phyloP scores from a whole-genome alignment of 768 basidiomycete species.

The Crassisporium funariophilum region DNA sequence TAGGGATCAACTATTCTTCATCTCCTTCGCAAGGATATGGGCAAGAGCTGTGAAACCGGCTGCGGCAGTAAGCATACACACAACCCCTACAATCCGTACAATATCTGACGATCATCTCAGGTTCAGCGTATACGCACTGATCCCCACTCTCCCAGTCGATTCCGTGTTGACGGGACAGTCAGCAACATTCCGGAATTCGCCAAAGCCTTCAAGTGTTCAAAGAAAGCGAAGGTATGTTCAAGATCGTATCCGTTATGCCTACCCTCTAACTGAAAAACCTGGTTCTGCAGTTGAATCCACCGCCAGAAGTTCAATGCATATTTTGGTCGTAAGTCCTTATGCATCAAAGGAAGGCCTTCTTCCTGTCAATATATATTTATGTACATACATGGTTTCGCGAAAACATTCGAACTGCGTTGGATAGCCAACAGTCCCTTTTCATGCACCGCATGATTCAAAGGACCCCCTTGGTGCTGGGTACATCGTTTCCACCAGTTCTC shows the following conservation, averaged over 20 bases:
- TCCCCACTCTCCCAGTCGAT: conserved; percentile 82
- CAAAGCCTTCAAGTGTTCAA: conserved; percentile 80
- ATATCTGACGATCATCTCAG: conserved; percentile 31
- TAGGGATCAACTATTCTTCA: conserved; percentile 94
- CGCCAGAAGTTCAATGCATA: conserved; percentile 71
- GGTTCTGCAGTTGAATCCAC: conserved; percentile 72
- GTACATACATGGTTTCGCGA: conserved; percentile 6
- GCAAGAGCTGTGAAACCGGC: conserved; percentile 78
- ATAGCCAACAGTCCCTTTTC: not conserved
- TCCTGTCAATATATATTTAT: conserved; percentile 16
- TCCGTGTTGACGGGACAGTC: conserved; percentile 84
- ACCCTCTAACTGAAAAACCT: not conserved
- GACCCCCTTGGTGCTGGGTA: conserved; percentile 97
- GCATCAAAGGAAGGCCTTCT: not conserved
- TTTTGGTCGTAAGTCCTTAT: conserved; percentile 65
- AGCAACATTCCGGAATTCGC: conserved; percentile 90
- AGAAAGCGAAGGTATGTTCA: conserved; percentile 67
- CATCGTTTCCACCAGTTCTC: conserved; percentile 83
- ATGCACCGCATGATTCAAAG: conserved; percentile 37
- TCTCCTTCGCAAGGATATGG: conserved; percentile 89
- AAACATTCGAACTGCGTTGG: too few relatives aligned
- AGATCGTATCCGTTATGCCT: not conserved
- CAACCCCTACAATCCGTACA: not conserved
- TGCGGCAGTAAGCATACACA: conserved; percentile 54
- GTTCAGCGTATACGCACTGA: conserved; percentile 83